These are phyloP conservation scores for Panellus pusillus DNA, from an alignment of 768 basidiomycete species.

Conservation along the genomic window DNA sequence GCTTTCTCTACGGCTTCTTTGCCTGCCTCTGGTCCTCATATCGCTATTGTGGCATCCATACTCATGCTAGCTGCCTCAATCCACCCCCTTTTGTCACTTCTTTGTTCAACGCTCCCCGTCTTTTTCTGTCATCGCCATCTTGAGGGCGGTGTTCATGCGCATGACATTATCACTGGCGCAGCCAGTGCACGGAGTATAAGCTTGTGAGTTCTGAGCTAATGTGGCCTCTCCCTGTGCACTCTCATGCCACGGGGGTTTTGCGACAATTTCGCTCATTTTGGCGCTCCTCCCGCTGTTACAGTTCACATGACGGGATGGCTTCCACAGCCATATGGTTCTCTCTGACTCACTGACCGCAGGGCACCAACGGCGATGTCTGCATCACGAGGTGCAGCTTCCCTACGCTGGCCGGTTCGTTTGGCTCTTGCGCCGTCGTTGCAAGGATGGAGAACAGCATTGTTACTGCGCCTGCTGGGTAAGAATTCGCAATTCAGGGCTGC, in stretches of 20 bases:
- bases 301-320: slow-evolving; percentile 12
- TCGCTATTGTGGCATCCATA: neutral
- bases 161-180: slow-evolving; percentile 17
- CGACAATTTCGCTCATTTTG: too few species aligned
- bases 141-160: slow-evolving; percentile 9
- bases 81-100: neutral
- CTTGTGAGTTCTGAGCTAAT: neutral
- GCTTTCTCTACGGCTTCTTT: slow-evolving; percentile 3
- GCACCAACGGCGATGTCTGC: slow-evolving; percentile 19
- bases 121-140: slow-evolving; percentile 1
- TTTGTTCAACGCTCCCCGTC: slow-evolving; percentile 17
- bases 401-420: slow-evolving; percentile 15
- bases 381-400: slow-evolving; percentile 20
- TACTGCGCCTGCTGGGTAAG: neutral
- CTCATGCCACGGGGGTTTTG: slow-evolving; percentile 2
- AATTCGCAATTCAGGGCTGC: neutral
- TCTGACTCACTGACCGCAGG: neutral
- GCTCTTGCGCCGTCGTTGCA: slow-evolving; percentile 17
- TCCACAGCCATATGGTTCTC: slow-evolving; percentile 12
- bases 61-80: slow-evolving; percentile 3
- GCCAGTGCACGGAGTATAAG: slow-evolving; percentile 17
- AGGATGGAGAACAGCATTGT: neutral
- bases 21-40: too few species aligned
- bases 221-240: neutral
- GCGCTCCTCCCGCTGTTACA: too few species aligned